A percentile compares a stretch with the other conserved stretches of the same genome.
Evolutionary conservation across 179 eudicot genomes (phyloP).

Genomic region (Carnegiea gigantea): DNA sequence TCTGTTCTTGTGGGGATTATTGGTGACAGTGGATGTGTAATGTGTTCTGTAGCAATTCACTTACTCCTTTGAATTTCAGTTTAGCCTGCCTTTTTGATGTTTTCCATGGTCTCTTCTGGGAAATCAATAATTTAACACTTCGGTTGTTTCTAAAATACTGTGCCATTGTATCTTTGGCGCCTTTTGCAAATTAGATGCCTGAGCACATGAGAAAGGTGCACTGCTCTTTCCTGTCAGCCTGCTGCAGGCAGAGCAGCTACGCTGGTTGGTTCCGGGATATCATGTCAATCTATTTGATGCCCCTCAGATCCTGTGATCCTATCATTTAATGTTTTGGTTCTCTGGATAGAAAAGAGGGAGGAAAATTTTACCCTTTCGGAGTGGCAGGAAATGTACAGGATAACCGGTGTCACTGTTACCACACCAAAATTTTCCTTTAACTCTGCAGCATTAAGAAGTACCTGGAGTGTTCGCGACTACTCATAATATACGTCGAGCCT

Average conservation of each 20-base stretch:
- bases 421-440: too few species aligned
- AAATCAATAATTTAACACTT: neutral
- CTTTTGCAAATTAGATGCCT: neutral
- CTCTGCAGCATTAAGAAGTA: too few species aligned
- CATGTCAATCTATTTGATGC: neutral
- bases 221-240: neutral
- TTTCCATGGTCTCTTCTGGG: neutral
- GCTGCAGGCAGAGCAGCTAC: neutral
- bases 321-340: too few species aligned
- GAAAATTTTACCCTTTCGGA: too few species aligned
- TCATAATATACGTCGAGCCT: too few species aligned
- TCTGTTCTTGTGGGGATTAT: slow-evolving; percentile 47
- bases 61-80: neutral
- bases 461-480: too few species aligned
- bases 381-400: too few species aligned
- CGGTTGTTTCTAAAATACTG: neutral
- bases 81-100: neutral
- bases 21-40: slow-evolving; percentile 28
- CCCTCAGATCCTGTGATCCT: too few species aligned
- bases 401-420: too few species aligned
- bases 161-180: neutral
- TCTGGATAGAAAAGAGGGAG: too few species aligned
- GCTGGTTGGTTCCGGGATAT: neutral
- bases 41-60: neutral
- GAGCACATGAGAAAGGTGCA: neutral